Evolutionary conservation across 768 basidiomycete genomes (phyloP), one percentile per base, ranked within the genome.

Genomic region (Ramaria sp.): DNA sequence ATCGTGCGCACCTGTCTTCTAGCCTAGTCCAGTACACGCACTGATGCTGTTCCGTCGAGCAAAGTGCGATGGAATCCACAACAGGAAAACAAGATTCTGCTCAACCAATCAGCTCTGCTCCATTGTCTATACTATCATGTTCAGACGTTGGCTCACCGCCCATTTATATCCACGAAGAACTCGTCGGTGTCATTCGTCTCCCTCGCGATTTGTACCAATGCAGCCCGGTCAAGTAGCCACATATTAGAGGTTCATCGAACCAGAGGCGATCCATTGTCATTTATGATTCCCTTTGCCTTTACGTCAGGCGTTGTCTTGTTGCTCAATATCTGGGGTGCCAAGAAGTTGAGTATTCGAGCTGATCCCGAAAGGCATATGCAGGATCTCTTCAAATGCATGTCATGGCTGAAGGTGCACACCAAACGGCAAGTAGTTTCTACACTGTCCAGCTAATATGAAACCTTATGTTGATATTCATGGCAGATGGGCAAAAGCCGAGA

Each of bases 121-220:
- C 9, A 37, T 13, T 37, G 34, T 10, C 34, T 37, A 9, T 37
- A 37, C 13, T 37, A 37, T 37, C 34, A 37, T 37, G 34, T 37
- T 9, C 34, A 37, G 34, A 37, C 34, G 34, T 13, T 37, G 34
- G 34, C 34, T 13, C 34, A 37, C 13, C 34, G 34, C 34, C 34
- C 34, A 13, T 37, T 37, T 13, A 37, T 37, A 37, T 37, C 34
- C 10, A 10, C 13, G 4, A 80, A 73, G 59, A 74, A 75, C 0
- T 74, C 77, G 0, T 66, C 69, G 1, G 59, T 79, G 3, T 72
- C 76, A 2, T 81, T 83, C 64, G 84, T 84, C 9, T 86, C 83
- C 0, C 72, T 87, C n/a, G 82, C 86, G 0, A 88, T 86, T 53
- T 89, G 84, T 66, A 81, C 84, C n/a, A 91, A 91, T 59, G 78